Percentiles rank a stretch among this genome's conserved stretches.
These are phyloP conservation scores for Solanum medicagineum DNA, from an alignment of 257 asterid species.

Conservation along the genomic window DNA sequence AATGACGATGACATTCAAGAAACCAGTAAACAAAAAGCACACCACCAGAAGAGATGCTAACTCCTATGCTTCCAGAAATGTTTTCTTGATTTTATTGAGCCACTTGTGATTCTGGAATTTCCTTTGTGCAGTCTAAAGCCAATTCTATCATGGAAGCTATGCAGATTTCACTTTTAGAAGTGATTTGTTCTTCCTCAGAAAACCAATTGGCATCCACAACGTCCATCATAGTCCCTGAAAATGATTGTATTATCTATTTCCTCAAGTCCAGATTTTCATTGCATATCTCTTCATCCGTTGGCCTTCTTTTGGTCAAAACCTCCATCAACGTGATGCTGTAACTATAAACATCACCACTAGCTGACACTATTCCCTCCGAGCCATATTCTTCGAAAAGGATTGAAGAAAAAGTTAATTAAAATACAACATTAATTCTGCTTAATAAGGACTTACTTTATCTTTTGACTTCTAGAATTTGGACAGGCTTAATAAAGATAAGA, in stretches of 20 bases:
- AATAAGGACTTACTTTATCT: background rate
- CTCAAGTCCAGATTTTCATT: slow-evolving; percentile 7
- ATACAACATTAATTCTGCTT: background rate
- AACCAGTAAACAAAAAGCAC: background rate
- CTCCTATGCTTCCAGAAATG: background rate
- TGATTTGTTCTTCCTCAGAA: too few species aligned
- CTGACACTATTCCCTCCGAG: slow-evolving; percentile 16
- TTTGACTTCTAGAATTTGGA: background rate
- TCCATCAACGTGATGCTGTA: slow-evolving; percentile 15
- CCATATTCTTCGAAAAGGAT: slow-evolving; percentile 6
- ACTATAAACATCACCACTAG: background rate
- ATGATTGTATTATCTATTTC: slow-evolving; percentile 7
- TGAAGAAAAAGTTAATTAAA: background rate
- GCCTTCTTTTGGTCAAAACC: slow-evolving; percentile 10
- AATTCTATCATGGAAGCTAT: background rate
- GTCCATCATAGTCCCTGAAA: background rate
- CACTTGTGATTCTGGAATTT: background rate
- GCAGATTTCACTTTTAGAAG: background rate
- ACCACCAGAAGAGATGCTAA: background rate
- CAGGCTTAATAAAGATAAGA: too few species aligned
- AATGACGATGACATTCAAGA: background rate
- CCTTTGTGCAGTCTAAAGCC: background rate
- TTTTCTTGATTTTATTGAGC: background rate
- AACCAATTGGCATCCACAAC: background rate
- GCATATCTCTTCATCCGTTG: slow-evolving; percentile 7